Evolutionary conservation across 2,329 filamentous ascomycete genomes (phyloP).

Genomic region (Magnaporthales sp.): DNA sequence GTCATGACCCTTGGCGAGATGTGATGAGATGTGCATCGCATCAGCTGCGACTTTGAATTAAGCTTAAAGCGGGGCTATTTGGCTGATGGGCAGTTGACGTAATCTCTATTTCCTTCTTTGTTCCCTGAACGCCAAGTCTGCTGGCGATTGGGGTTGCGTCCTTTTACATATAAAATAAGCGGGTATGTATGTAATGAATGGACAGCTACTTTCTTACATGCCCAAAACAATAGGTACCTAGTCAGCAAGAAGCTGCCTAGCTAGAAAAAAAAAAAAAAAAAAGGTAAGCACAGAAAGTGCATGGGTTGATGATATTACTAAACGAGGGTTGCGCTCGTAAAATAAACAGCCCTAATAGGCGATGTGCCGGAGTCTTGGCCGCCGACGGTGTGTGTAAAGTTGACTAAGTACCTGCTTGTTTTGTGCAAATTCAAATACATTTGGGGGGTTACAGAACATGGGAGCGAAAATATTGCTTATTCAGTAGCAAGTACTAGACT

Average conservation of each 20-base stretch:
- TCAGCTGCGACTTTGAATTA: constrained; percentile 3
- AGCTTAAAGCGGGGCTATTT: constrained; percentile 3
- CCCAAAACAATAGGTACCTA: background rate
- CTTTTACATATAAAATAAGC: no score
- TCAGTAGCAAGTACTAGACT: no score
- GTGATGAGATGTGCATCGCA: background rate
- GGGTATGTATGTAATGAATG: background rate
- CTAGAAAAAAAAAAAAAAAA: background rate
- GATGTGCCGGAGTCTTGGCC: background rate
- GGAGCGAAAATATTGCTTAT: no score
- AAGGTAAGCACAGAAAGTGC: background rate
- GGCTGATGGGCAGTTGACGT: background rate
- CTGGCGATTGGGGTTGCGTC: background rate
- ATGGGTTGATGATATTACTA: background rate
- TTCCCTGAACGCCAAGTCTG: background rate
- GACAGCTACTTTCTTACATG: background rate
- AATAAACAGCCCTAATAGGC: background rate
- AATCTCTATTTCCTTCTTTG: background rate
- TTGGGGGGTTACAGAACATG: no score
- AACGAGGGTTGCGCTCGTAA: background rate
- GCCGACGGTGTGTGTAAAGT: background rate
- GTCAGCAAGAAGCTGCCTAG: background rate
- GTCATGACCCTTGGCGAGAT: background rate
- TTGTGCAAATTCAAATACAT: no score
- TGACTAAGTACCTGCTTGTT: no score